Base-by-base conservation (phyloP, 805 yeast genomes). In the Yarrowia osloensis region DNA sequence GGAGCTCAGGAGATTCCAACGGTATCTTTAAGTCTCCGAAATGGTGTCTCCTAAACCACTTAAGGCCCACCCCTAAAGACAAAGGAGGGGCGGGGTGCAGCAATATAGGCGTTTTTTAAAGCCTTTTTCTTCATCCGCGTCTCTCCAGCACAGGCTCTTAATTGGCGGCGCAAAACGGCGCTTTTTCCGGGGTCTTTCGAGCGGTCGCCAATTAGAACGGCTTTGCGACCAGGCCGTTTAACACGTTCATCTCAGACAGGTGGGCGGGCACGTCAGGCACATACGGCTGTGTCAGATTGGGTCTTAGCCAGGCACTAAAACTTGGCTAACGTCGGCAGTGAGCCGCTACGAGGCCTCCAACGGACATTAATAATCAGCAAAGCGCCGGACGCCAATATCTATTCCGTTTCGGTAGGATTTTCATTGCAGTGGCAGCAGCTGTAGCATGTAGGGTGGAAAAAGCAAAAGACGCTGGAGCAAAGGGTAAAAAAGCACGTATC, bases 371-470 rank as follows among this genome's bases (percentile, higher is more conserved):
- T 50, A 50, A 50, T 50, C 57, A 19, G 15, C 15, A 46, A 46
- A 26, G 15, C 13, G 7, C 13, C 52, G 15, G 22, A 22, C 21
- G 52, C 55, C 55, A 49, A 49, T 49, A 19, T 50, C 15, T 21
- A 33, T 50, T 21, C 57, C 57, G 17, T 50, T 50, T 50, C 21
- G 40, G 57, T 50, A 33, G 57, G 57, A 50, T 50, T 50, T 50
- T 50, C 57, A 50, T 50, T 50, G 57, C 57, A 50, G 35, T 12
- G 29, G 17, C 26, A 19, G 47, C n/a, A 15, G 29, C 19, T 17
- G 8, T 5, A 13, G 11, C 4, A 24, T 44, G 31, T 42, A 42
- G 44, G 44, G 52, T 6, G 1, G 0, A 26, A 17, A 47, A 26
- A 31, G 13, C 2, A 19, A 21, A 50, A 13, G 29, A 12, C 15